Percentiles rank a stretch among this genome's conserved stretches.
These are phyloP conservation scores for Closterium sp. DNA, from an alignment of 139 green algal genomes.

Conservation along the genomic window DNA sequence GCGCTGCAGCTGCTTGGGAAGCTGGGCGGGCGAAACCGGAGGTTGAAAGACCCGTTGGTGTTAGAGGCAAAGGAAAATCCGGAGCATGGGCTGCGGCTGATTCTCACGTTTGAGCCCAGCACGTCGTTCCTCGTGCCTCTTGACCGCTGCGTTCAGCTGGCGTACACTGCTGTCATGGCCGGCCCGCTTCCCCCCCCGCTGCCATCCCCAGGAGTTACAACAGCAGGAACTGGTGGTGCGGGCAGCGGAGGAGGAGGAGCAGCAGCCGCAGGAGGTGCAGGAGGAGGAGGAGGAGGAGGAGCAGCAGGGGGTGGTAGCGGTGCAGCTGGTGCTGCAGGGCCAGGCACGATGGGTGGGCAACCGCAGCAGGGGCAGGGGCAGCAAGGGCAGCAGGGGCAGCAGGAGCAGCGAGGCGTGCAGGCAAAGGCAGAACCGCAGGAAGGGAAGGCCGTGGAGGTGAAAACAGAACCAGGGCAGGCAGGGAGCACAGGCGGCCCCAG, in stretches of 20 bases:
- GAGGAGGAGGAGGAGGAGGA: background rate
- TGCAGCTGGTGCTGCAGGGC: background rate
- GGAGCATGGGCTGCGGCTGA: constrained; percentile 91
- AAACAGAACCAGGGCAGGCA: background rate
- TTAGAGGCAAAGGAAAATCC: constrained; percentile 86
- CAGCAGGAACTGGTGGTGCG: background rate
- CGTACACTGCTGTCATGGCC: background rate
- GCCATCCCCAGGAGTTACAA: background rate
- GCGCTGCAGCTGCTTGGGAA: constrained; percentile 88
- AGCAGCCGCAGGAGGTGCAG: background rate
- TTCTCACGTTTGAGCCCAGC: constrained; percentile 87
- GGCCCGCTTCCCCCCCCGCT: background rate
- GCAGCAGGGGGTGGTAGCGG: background rate
- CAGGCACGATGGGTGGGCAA: background rate
- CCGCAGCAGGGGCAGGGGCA: too few relatives aligned
- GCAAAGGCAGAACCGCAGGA: background rate
- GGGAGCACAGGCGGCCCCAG: background rate
- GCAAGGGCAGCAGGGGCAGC: background rate
- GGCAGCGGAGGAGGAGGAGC: background rate
- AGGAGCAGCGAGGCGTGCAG: background rate
- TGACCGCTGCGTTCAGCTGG: constrained; percentile 74
- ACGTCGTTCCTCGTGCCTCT: constrained; percentile 91
- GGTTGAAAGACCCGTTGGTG: constrained; percentile 67
- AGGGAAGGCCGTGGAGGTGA: background rate
- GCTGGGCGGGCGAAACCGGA: constrained; percentile 87